A percentile compares a stretch with the other conserved stretches of the same genome.
Conservation (phyloP, 129 eudicot genomes). For the Artemisia argyi region DNA sequence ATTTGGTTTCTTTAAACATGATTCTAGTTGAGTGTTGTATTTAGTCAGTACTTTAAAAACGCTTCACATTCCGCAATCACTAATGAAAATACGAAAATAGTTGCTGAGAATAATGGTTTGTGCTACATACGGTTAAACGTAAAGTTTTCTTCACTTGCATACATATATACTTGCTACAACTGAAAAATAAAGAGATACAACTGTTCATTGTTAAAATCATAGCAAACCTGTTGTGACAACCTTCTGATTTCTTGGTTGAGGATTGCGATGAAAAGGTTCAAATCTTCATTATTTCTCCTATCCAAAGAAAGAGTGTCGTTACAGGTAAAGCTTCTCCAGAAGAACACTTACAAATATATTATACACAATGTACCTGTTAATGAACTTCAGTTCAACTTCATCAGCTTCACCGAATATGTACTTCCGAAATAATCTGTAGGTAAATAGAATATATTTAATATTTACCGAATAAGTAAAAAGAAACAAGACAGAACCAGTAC, state of each 20-base stretch:
- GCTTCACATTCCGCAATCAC: too few relatives aligned
- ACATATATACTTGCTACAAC: background rate
- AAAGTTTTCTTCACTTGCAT: background rate
- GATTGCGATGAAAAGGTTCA: slow-evolving; percentile 74
- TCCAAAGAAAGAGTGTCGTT: slow-evolving; percentile 19
- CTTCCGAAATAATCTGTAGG: slow-evolving; percentile 70
- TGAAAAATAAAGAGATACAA: background rate
- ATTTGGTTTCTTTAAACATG: too few relatives aligned
- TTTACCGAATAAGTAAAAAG: background rate
- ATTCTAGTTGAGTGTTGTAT: too few relatives aligned
- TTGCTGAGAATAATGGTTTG: too few relatives aligned
- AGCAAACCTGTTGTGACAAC: slow-evolving; percentile 81
- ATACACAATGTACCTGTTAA: slow-evolving; percentile 65
- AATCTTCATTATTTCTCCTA: slow-evolving; percentile 89
- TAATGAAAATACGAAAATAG: too few relatives aligned
- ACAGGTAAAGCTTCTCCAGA: slow-evolving; percentile 9
- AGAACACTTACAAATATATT: slow-evolving; percentile 2
- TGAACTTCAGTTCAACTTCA: slow-evolving; percentile 90
- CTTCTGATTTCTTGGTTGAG: slow-evolving; percentile 90
- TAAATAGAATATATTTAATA: background rate
- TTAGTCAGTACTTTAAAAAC: too few relatives aligned
- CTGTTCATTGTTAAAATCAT: slow-evolving; percentile 10
- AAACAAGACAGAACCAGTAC: background rate
- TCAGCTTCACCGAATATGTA: slow-evolving; percentile 94
- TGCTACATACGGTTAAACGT: background rate